Evolutionary conservation across 768 basidiomycete genomes (phyloP).

Genomic region (Suillus clintonianus): DNA sequence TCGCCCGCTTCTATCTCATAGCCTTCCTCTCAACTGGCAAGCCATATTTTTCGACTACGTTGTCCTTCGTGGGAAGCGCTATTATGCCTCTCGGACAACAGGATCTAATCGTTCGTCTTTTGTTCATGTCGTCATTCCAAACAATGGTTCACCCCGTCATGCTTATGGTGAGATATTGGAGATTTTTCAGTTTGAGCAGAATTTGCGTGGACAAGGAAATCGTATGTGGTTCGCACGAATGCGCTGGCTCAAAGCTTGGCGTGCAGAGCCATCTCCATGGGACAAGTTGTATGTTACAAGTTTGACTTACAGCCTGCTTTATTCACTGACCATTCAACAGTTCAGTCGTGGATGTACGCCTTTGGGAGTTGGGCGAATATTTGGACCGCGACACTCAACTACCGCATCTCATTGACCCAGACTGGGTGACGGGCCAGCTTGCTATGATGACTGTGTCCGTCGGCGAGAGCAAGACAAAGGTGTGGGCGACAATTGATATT

Average conservation of each 20-base stretch:
- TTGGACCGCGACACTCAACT: neutral
- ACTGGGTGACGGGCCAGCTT: conserved; percentile 2
- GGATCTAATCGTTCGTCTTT: conserved; percentile 2
- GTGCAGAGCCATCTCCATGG: neutral
- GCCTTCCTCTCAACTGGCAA: neutral
- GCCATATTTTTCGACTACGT: neutral
- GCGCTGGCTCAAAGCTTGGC: conserved; percentile 4
- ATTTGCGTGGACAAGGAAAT: neutral
- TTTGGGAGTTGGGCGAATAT: conserved; percentile 10
- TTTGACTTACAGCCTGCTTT: neutral
- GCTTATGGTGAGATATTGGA: conserved; percentile 6
- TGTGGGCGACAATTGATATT: conserved; percentile 8
- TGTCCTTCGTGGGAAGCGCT: neutral
- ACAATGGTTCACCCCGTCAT: too few species aligned
- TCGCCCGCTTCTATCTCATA: neutral
- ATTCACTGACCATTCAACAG: neutral
- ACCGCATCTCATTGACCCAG: neutral
- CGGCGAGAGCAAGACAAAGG: neutral
- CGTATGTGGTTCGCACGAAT: neutral
- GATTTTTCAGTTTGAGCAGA: conserved; percentile 5
- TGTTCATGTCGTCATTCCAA: neutral
- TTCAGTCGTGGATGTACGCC: neutral
- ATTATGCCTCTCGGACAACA: neutral
- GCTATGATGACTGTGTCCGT: neutral
- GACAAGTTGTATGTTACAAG: neutral